Evolutionary conservation across 768 basidiomycete genomes (phyloP).

Genomic region (Trametes villosa): DNA sequence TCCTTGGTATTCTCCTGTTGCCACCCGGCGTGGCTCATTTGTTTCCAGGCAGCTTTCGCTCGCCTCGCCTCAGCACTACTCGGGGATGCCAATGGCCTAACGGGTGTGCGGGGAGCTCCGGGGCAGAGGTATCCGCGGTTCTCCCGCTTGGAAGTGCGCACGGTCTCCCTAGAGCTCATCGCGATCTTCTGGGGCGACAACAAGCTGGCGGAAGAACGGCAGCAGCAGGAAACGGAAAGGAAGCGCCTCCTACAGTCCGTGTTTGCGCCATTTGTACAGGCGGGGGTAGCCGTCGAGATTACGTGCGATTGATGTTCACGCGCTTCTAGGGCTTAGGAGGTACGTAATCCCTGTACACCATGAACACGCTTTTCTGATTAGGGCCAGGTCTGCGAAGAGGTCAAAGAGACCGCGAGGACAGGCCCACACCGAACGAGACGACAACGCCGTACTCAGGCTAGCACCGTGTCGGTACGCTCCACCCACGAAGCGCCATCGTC

Average conservation of each 20-base stretch:
- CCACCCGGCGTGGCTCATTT: neutral
- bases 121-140: neutral
- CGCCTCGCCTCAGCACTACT: neutral
- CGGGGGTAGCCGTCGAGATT: neutral
- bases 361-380: no score
- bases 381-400: no score
- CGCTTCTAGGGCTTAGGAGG: no score
- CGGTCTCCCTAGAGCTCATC: neutral
- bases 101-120: no score
- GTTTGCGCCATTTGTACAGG: neutral
- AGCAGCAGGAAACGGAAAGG: neutral
- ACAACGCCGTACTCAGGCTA: no score
- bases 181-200: neutral
- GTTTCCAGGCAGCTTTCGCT: neutral
- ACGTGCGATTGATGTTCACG: no score
- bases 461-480: no score
- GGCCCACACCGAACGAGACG: no score
- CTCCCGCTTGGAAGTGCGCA: neutral
- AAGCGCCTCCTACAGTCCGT: neutral
- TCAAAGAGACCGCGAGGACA: no score
- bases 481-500: no score
- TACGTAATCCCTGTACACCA: no score
- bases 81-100: neutral
- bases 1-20: neutral
- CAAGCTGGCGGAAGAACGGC: neutral